Evolutionary conservation across 2,329 filamentous ascomycete species (phyloP).

Genomic region (Fusarium sp.): DNA sequence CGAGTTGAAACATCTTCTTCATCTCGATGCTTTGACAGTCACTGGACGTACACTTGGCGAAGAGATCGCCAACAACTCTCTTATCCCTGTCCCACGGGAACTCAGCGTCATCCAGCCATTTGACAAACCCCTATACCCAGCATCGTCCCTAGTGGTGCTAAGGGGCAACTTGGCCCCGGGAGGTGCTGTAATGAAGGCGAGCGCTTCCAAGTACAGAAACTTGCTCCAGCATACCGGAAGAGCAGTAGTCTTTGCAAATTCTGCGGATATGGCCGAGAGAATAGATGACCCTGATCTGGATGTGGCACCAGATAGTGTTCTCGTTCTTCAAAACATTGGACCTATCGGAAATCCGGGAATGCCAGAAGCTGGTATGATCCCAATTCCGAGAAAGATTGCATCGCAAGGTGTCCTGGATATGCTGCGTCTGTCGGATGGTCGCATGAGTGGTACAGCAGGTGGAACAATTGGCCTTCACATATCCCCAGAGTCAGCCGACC

Average conservation of each 20-base stretch:
- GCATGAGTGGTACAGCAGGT: constrained; percentile 88
- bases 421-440: constrained; percentile 85
- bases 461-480: constrained; percentile 93
- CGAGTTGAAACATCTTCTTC: constrained; percentile 79
- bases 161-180: constrained; percentile 85
- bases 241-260: constrained; percentile 77
- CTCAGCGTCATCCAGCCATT: constrained; percentile 74
- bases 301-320: constrained; percentile 70
- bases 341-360: constrained; percentile 92
- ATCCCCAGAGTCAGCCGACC: constrained; percentile 83
- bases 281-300: constrained; percentile 71
- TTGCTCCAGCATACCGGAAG: constrained; percentile 61
- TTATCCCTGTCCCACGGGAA: constrained; percentile 61
- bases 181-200: constrained; percentile 91
- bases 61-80: constrained; percentile 78
- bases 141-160: constrained; percentile 85
- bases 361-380: constrained; percentile 81
- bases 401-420: constrained; percentile 82
- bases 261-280: constrained; percentile 79
- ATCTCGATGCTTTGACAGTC: constrained; percentile 83
- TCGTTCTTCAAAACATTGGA: constrained; percentile 89
- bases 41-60: constrained; percentile 86
- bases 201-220: constrained; percentile 80
- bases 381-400: constrained; percentile 81
- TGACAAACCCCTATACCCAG: constrained; percentile 73